Percentiles rank a stretch among this genome's conserved stretches.
Evolutionary conservation across 2,329 filamentous ascomycete species (phyloP).

Genomic region (Macrophomina pseudophaseolina): DNA sequence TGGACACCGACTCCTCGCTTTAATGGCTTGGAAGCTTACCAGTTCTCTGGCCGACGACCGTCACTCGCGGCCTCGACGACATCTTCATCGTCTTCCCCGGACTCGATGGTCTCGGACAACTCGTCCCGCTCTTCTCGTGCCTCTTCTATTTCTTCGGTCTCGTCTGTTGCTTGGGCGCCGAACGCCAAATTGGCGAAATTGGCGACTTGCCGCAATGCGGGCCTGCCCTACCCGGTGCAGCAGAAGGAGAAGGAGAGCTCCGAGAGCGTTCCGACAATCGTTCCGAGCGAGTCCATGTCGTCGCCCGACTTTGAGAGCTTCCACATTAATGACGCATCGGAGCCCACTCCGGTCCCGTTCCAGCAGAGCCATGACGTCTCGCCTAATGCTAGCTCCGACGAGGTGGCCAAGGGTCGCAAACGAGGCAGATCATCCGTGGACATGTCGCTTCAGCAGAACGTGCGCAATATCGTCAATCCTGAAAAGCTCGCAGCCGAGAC

Average conservation of each 20-base stretch:
- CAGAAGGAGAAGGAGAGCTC: conserved; percentile 45
- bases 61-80: conserved; percentile 58
- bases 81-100: conserved; percentile 62
- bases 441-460: conserved; percentile 65
- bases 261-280: conserved; percentile 34
- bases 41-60: conserved; percentile 49
- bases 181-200: conserved; percentile 55
- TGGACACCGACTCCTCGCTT: conserved; percentile 45
- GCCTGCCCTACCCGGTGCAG: conserved; percentile 47
- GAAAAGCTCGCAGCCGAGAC: conserved; percentile 30
- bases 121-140: conserved; percentile 59
- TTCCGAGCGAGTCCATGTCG: conserved; percentile 42
- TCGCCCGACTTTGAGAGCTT: conserved; percentile 52
- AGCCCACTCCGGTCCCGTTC: conserved; percentile 31
- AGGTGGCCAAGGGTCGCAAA: conserved; percentile 53
- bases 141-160: conserved; percentile 60
- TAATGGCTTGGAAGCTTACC: conserved; percentile 53
- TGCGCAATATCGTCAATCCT: conserved; percentile 63
- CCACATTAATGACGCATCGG: conserved; percentile 55
- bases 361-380: conserved; percentile 9
- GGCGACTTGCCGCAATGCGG: conserved; percentile 58
- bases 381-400: conserved; percentile 25
- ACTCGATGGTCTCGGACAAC: conserved; percentile 67
- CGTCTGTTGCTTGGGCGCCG: conserved; percentile 58
- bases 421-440: conserved; percentile 68